Percentiles rank a stretch among this genome's conserved stretches.
phyloP scores from a whole-genome alignment of 2,329 filamentous ascomycete genomes.

The Alternaria arborescens region DNA sequence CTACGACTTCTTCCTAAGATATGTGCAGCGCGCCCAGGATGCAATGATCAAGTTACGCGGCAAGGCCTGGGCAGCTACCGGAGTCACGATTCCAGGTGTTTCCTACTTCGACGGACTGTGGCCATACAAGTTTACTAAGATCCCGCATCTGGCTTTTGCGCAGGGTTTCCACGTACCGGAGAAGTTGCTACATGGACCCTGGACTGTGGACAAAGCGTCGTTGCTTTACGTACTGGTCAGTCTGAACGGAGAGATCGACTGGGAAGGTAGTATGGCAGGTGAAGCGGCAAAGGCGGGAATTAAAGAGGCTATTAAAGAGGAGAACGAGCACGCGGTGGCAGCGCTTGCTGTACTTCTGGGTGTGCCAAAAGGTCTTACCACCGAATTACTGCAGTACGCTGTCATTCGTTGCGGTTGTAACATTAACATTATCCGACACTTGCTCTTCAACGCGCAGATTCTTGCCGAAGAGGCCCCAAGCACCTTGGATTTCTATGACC shows the following conservation, averaged over 20 bases:
- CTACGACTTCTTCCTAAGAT: conserved; percentile 46
- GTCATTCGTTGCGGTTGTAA: conserved; percentile 42
- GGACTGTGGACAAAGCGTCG: conserved; percentile 39
- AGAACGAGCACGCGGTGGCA: conserved; percentile 44
- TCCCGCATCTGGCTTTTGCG: conserved; percentile 44
- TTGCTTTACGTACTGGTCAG: conserved; percentile 48
- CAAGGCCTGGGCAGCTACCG: conserved; percentile 42
- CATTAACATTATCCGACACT: conserved; percentile 40
- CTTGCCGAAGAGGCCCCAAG: conserved; percentile 24
- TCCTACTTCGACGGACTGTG: conserved; percentile 39
- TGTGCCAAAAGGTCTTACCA: conserved; percentile 40
- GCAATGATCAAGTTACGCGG: conserved; percentile 39
- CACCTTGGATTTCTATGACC: conserved; percentile 46
- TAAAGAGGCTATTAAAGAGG: conserved; percentile 36
- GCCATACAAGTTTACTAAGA: conserved; percentile 43
- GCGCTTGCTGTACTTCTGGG: conserved; percentile 46
- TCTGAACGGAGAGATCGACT: conserved; percentile 47
- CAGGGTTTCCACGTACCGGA: conserved; percentile 45
- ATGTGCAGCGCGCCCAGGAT: conserved; percentile 42
- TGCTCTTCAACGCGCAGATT: conserved; percentile 49
- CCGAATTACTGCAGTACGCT: conserved; percentile 39
- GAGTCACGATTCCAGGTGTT: conserved; percentile 35
- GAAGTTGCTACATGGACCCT: conserved; percentile 49
- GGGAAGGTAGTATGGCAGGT: conserved; percentile 44
- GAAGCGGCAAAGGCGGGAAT: conserved; percentile 47